phyloP scores from a whole-genome alignment of 2,329 filamentous ascomycete genomes.

The Periconia macrospinosa region DNA sequence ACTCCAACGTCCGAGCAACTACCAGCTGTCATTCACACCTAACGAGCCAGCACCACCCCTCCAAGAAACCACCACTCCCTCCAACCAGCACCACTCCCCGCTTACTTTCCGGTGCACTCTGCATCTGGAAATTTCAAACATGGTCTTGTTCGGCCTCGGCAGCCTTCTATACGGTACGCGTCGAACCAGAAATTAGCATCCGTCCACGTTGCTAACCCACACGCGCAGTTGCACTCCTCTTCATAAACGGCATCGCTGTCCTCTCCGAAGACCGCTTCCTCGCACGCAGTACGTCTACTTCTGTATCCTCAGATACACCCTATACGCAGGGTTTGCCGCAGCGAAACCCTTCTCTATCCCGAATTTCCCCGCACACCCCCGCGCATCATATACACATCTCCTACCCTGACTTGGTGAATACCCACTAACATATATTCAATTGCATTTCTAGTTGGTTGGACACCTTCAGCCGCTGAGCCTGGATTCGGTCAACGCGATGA shows the following conservation, averaged over 20 bases:
- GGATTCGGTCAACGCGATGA: constrained; percentile 74
- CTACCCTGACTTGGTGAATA: no score
- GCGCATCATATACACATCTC: not conserved
- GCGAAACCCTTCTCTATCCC: not conserved
- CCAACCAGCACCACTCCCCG: no score
- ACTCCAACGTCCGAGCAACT: constrained; percentile 2
- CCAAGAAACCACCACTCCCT: not conserved
- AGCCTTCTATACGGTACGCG: constrained; percentile 72
- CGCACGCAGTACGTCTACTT: constrained; percentile 64
- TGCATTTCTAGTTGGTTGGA: constrained; percentile 74
- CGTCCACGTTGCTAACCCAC: constrained; percentile 12
- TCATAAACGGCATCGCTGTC: constrained; percentile 91
- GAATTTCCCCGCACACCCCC: not conserved
- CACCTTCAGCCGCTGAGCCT: constrained; percentile 67
- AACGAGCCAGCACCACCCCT: constrained; percentile 16
- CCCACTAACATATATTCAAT: not conserved
- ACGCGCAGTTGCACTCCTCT: constrained; percentile 71
- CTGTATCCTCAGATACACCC: not conserved
- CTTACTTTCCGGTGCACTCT: not conserved
- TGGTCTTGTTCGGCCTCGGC: constrained; percentile 71
- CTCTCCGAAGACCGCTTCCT: constrained; percentile 95
- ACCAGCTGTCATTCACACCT: constrained; percentile 21
- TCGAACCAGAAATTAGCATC: not conserved
- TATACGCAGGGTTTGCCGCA: not conserved
- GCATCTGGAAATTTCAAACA: constrained; percentile 34